Percentiles rank a stretch among this genome's conserved stretches.
These are phyloP conservation scores for Arachis stenosperma DNA, from an alignment of 306 rosid species.

Conservation along the genomic window DNA sequence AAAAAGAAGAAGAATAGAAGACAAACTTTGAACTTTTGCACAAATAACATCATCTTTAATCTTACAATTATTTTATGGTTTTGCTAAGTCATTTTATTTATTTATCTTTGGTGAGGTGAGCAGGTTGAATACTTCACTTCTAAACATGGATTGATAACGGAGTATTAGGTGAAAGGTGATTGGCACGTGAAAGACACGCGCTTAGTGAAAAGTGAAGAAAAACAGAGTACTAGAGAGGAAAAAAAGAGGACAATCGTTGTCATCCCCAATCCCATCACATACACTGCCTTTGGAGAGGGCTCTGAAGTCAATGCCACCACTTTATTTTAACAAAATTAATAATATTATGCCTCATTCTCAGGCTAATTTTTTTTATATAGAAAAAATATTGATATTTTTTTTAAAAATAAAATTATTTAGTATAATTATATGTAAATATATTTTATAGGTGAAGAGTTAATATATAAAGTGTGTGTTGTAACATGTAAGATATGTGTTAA, in stretches of 20 bases:
- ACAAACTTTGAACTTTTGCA: constrained; percentile 1
- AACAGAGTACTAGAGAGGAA: neutral
- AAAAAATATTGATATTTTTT: too few relatives aligned
- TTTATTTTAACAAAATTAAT: constrained; percentile 6
- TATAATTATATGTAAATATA: too few relatives aligned
- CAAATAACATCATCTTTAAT: neutral
- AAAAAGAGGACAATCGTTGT: constrained; percentile 20
- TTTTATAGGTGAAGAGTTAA: too few relatives aligned
- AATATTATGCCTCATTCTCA: too few relatives aligned
- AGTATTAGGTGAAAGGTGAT: constrained; percentile 7
- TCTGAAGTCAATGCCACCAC: constrained; percentile 63
- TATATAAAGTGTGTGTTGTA: too few relatives aligned
- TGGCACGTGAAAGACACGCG: constrained; percentile 50
- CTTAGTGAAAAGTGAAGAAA: constrained; percentile 17
- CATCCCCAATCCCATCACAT: constrained; percentile 52
- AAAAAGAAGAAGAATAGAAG: neutral
- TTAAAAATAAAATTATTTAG: too few relatives aligned
- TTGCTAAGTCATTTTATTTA: neutral
- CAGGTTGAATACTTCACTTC: constrained; percentile 16
- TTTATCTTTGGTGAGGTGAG: neutral
- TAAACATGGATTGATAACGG: neutral
- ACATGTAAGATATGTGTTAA: too few relatives aligned
- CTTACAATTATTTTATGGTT: neutral
- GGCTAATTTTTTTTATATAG: too few relatives aligned
- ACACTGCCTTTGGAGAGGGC: neutral